Percentiles rank a stretch among this genome's conserved stretches.
These are phyloP conservation scores for Apiospora sp. DNA, from an alignment of 2,329 filamentous ascomycete genomes.

Conservation along the genomic window DNA sequence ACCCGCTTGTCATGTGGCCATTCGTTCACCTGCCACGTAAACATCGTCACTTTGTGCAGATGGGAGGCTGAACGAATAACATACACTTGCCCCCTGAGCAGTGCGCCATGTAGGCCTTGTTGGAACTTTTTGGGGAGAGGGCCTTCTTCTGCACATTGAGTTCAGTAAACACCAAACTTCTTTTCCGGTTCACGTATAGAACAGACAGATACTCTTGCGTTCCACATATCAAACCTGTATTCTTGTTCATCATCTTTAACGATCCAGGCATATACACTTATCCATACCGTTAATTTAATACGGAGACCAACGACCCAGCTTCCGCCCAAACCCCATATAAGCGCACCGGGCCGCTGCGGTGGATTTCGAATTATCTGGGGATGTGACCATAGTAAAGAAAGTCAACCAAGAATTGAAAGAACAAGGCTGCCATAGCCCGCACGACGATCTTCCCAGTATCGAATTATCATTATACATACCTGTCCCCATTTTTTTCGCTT, in stretches of 20 bases:
- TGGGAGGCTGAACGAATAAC: neutral
- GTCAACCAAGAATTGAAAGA: neutral
- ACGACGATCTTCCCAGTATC: neutral
- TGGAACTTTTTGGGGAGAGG: neutral
- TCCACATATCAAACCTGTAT: neutral
- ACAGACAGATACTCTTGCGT: neutral
- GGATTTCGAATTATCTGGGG: neutral
- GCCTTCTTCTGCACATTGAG: neutral
- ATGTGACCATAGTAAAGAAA: neutral
- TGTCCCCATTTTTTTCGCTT: neutral
- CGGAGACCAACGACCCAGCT: neutral
- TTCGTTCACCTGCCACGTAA: slow-evolving; percentile 16
- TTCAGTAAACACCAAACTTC: neutral
- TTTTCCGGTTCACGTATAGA: neutral
- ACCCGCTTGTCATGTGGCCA: slow-evolving; percentile 19
- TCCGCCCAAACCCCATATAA: neutral
- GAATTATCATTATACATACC: neutral
- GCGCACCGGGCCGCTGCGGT: neutral
- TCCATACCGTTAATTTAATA: neutral
- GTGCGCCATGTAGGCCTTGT: neutral
- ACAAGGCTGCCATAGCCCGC: neutral
- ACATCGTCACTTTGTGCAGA: slow-evolving; percentile 6
- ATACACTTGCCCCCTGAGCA: neutral
- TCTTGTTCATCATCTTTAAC: neutral
- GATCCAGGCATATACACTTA: neutral